phyloP scores from a whole-genome alignment of 169 alveolate genomes.

The Eimeria acervulina region DNA sequence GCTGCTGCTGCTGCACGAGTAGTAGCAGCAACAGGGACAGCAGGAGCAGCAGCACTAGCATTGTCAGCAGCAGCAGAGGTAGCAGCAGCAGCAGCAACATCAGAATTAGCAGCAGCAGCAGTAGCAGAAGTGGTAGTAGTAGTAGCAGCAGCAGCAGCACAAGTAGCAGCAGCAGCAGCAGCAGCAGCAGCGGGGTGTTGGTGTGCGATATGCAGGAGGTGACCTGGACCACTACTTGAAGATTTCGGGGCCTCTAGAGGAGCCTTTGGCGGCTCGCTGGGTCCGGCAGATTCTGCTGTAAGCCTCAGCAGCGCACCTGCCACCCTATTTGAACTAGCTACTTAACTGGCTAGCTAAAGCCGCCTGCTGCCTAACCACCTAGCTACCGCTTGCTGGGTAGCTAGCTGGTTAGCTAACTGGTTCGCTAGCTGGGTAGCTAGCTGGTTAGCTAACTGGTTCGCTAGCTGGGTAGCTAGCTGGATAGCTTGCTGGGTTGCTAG shows the following conservation, averaged over 20 bases:
- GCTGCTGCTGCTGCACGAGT: not conserved
- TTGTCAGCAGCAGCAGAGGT: not conserved
- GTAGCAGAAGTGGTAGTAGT: not conserved
- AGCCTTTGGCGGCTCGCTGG: constrained; percentile 93
- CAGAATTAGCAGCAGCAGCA: not conserved
- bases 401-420: too few relatives aligned
- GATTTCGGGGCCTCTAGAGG: constrained; percentile 93
- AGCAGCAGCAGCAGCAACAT: not conserved
- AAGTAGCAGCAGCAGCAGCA: not conserved
- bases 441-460: too few relatives aligned
- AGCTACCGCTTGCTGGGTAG: too few relatives aligned
- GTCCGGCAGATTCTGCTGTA: constrained; percentile 92
- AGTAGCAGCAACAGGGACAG: not conserved
- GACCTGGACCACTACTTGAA: constrained; percentile 94
- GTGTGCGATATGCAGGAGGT: constrained; percentile 85
- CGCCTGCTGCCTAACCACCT: not conserved
- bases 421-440: too few relatives aligned
- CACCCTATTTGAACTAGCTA: not conserved
- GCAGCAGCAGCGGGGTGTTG: not conserved
- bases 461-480: too few relatives aligned
- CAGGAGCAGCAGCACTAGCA: not conserved
- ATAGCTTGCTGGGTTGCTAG: not conserved
- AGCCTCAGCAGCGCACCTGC: not conserved
- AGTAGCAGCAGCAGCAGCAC: not conserved
- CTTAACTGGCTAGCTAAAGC: not conserved